Base-by-base conservation (phyloP, 495 filamentous ascomycete species). In the Aspergillus cavernicola region DNA sequence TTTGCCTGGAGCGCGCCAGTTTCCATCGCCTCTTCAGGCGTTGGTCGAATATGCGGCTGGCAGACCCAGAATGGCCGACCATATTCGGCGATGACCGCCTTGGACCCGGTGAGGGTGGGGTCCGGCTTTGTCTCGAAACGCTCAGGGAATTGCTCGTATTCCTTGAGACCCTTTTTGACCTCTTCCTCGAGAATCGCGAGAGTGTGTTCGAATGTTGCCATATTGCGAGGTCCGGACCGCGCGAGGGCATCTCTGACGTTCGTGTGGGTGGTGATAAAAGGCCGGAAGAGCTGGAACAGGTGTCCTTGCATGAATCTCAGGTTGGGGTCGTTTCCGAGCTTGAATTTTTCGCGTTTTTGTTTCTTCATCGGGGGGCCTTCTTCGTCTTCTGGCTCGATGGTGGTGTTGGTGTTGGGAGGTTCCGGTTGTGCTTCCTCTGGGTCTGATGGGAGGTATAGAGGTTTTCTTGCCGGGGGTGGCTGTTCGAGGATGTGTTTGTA, bases 61-160 rank as follows among this genome's bases (percentile, higher is more conserved):
- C 88, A 92, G 4, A 96, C 74, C 88, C 92, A 99, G 80, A 84
- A 97, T 3, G 93, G 93, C 46, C 88, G 69, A 61, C 81, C 82
- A 62, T 88, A 92, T 43, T 80, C 74, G 50, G 76, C 80, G 24
- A 92, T 85, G 1, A 85, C 81, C 24, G 79, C 79, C 22, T 83
- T 77, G 9, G 88, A 91, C 50, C 83, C 72, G 16, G 66, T 72
- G n/a, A 71, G 62, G 6, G 66, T 67, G 2, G 65, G 63, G 19
- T 75, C 60, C 3, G 71, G 47, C 36, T 62, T 50, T 19, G 58
- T 64, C 23, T 76, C 74, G 44, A 80, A 78, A 33, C 73, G 73
- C 55, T 85, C 83, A 7, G 82, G 77, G 49, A 78, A 80, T 58
- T 69, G 62, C 26, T 81, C 85, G 59, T 95, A 90, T 51, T 88